Evolutionary conservation across 306 rosid genomes (phyloP).

Genomic region (Vicia sativa): DNA sequence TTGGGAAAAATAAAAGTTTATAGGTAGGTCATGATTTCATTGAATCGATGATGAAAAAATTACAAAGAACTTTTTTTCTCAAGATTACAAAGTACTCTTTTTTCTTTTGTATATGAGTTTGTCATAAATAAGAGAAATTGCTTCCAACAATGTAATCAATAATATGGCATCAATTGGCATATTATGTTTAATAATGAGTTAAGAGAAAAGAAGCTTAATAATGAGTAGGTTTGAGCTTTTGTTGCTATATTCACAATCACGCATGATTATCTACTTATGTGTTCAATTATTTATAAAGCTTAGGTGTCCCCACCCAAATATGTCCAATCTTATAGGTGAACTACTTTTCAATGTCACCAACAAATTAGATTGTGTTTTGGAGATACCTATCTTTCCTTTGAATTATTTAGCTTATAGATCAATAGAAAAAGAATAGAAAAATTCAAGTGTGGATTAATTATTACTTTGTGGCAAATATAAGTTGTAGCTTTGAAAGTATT

Average conservation of each 20-base stretch:
- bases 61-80: background rate
- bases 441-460: background rate
- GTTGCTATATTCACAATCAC: constrained; percentile 36
- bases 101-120: background rate
- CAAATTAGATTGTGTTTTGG: constrained; percentile 31
- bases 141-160: constrained; percentile 36
- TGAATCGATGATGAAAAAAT: background rate
- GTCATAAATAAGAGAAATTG: constrained; percentile 1
- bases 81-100: background rate
- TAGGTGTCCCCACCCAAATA: constrained; percentile 35
- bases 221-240: constrained; percentile 40
- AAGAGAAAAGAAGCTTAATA: background rate
- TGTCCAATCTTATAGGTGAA: constrained; percentile 35
- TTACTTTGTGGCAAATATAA: constrained; percentile 10
- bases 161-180: constrained; percentile 43
- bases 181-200: background rate
- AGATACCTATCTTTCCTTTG: constrained; percentile 23
- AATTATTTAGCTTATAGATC: constrained; percentile 27
- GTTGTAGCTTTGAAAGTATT: background rate
- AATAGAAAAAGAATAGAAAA: constrained; percentile 30
- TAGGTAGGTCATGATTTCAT: background rate
- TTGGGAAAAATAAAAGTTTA: background rate
- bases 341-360: constrained; percentile 42
- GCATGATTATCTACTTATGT: constrained; percentile 38
- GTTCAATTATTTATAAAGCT: constrained; percentile 35